Evolutionary conservation across 768 basidiomycete species (phyloP).

Genomic region (Rubroboletus satanas): DNA sequence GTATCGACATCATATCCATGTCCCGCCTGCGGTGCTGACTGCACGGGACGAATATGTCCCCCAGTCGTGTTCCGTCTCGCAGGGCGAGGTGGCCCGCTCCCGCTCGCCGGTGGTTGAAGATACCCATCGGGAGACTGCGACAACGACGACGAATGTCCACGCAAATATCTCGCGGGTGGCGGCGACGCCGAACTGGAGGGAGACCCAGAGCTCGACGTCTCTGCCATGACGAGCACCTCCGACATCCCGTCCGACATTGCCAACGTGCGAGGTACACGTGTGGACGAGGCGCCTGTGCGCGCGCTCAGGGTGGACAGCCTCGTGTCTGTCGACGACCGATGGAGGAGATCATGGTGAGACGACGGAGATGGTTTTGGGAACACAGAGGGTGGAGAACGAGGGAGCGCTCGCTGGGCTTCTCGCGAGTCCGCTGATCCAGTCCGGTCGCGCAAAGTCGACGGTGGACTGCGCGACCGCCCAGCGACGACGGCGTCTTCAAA

Average conservation of each 20-base stretch:
- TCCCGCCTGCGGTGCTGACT: constrained; percentile 32
- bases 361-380: constrained; percentile 13
- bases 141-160: constrained; percentile 19
- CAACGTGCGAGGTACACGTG: constrained; percentile 16
- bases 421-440: constrained; percentile 31
- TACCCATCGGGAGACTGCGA: constrained; percentile 40
- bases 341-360: constrained; percentile 31
- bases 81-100: constrained; percentile 35
- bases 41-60: constrained; percentile 35
- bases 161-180: constrained; percentile 20
- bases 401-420: constrained; percentile 12
- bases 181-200: constrained; percentile 15
- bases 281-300: constrained; percentile 19
- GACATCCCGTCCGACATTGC: constrained; percentile 13
- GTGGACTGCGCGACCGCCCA: constrained; percentile 19
- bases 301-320: constrained; percentile 34
- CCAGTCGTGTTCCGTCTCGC: constrained; percentile 72
- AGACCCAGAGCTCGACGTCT: constrained; percentile 15
- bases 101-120: constrained; percentile 46
- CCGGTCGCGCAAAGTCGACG: constrained; percentile 22
- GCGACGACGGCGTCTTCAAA: constrained; percentile 33
- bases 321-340: constrained; percentile 51
- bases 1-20: constrained; percentile 36
- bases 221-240: constrained; percentile 20
- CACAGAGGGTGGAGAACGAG: constrained; percentile 21